A percentile compares a stretch with the other conserved stretches of the same genome.
Evolutionary conservation across 192 early-diverging fungal species (phyloP).

Genomic region (Jimgerdemannia lactiflua): DNA sequence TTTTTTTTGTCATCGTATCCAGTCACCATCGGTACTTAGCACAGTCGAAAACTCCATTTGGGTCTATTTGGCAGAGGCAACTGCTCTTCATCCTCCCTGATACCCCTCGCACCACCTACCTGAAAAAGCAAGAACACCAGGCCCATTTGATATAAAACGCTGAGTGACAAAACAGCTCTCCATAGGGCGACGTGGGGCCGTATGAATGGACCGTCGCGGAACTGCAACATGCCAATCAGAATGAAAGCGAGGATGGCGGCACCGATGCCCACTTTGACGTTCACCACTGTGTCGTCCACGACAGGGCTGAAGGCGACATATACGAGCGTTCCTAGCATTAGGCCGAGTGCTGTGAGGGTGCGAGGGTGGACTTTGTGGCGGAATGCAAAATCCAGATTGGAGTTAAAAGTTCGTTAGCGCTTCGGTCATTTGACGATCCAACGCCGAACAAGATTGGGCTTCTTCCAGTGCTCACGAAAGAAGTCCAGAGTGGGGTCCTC

Average conservation of each 20-base stretch:
- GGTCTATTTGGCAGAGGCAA: background rate
- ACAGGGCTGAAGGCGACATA: slow-evolving; percentile 55
- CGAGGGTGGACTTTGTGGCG: slow-evolving; percentile 44
- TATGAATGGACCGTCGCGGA: slow-evolving; percentile 93
- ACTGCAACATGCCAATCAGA: slow-evolving; percentile 84
- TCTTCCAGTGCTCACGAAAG: background rate
- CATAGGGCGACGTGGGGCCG: slow-evolving; percentile 93
- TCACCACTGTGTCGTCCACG: slow-evolving; percentile 45
- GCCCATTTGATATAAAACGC: slow-evolving; percentile 86
- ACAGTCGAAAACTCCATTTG: no score
- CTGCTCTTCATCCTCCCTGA: background rate
- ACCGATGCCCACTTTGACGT: slow-evolving; percentile 48
- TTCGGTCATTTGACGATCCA: background rate
- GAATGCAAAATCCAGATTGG: no score
- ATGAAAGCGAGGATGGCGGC: slow-evolving; percentile 60
- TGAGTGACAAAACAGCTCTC: slow-evolving; percentile 81
- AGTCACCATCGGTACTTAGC: no score
- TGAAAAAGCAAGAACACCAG: slow-evolving; percentile 91
- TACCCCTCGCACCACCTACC: slow-evolving; percentile 36
- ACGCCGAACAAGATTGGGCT: background rate
- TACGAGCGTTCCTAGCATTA: slow-evolving; percentile 43
- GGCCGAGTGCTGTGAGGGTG: slow-evolving; percentile 49
- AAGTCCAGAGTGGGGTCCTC: background rate
- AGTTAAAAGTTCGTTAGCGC: background rate
- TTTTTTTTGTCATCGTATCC: background rate